phyloP scores from a whole-genome alignment of 306 rosid genomes.

The Macrotyloma uniflorum region DNA sequence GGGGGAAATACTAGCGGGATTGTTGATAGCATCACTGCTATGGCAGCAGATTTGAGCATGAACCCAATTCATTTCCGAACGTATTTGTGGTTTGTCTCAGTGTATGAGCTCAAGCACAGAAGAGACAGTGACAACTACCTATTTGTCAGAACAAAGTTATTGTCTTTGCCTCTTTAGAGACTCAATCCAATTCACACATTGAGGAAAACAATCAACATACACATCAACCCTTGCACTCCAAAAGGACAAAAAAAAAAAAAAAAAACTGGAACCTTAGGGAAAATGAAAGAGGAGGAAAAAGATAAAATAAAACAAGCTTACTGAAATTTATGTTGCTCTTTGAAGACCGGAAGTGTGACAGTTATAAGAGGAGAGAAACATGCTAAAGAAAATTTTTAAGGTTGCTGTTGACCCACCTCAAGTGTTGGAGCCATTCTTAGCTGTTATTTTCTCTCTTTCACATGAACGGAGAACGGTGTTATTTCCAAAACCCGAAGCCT shows the following conservation, averaged over 20 bases:
- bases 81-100: background rate
- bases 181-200: constrained; percentile 56
- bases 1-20: constrained; percentile 40
- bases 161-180: constrained; percentile 45
- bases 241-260: constrained; percentile 42
- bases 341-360: constrained; percentile 25
- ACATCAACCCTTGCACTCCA: constrained; percentile 47
- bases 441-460: constrained; percentile 3
- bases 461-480: constrained; percentile 25
- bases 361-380: constrained; percentile 19
- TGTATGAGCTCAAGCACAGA: background rate
- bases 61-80: constrained; percentile 59
- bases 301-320: constrained; percentile 40
- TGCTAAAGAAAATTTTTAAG: constrained; percentile 45
- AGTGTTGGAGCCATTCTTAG: constrained; percentile 38
- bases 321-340: constrained; percentile 10
- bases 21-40: constrained; percentile 41
- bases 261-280: background rate
- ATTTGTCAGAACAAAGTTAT: constrained; percentile 30
- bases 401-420: constrained; percentile 69
- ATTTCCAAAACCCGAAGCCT: background rate
- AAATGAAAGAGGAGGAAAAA: background rate
- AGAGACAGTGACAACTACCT: background rate
- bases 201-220: constrained; percentile 48
- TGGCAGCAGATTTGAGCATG: constrained; percentile 49